Evolutionary conservation across 768 basidiomycete species (phyloP), one percentile per base, ranked within the genome.

Genomic region (Boletus sp.): DNA sequence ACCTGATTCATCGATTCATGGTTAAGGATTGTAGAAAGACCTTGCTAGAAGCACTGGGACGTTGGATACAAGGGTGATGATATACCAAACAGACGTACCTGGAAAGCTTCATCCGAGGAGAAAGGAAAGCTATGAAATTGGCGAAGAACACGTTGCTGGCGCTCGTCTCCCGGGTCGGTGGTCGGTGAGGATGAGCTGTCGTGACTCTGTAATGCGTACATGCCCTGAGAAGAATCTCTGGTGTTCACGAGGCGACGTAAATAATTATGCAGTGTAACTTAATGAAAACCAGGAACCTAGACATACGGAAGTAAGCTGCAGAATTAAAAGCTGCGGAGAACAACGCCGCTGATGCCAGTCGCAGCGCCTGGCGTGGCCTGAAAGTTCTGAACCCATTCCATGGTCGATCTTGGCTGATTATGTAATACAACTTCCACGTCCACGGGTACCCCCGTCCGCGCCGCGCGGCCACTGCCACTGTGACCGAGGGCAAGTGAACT

Each of bases 21-120:
- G 6, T 78, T 68, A 7, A 85, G 59, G 32, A 90, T 80, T 54
- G 78, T 81, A 57, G 78, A 77, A 41, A 90, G 73, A 63, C 89
- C 89, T 81, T 84, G 81, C 87, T 89, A 80, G 49, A 52, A 48
- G 15, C 14, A 28, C 36, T 53, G 36, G 24, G 48, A 4, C 12
- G 20, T 20, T 24, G 40, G 35, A 18, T 40, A 28, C 18, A 12
- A 6, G 17, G 6, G 24, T n/a, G 18, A 33, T n/a, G 18, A 33
- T 36, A 18, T 8, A 57, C 8, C 12, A 30, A n/a, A 50, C 17
- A 2, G n/a, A 44, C 73, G 49, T 66, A 87, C 87, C 78, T 87
- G 81, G 59, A 83, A 89, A 2, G 70, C 73, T 36, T 78, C 77
- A 61, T 89, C 87, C 20, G 77, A 72, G 17, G 75, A 71, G 63